Evolutionary conservation across 2,329 filamentous ascomycete species (phyloP).

Genomic region (Sporothrix luriei): DNA sequence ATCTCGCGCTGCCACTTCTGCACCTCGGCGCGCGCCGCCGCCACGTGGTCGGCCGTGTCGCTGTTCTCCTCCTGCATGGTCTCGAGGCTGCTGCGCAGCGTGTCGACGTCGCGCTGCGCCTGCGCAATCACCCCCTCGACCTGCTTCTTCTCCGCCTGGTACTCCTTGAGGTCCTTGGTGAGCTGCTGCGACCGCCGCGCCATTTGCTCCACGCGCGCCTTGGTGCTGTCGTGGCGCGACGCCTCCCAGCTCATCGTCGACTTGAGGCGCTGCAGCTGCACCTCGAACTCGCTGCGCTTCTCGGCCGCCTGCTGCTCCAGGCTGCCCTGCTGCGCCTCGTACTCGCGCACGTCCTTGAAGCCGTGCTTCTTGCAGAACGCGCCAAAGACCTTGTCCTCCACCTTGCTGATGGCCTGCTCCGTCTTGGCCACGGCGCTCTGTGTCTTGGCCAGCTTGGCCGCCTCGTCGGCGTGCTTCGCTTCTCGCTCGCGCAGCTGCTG

Average conservation of each 20-base stretch:
- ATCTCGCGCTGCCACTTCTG: conserved; percentile 84
- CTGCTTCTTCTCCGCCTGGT: conserved; percentile 70
- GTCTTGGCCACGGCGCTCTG: conserved; percentile 56
- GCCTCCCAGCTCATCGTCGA: conserved; percentile 62
- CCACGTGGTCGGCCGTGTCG: conserved; percentile 72
- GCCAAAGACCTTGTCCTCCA: conserved; percentile 86
- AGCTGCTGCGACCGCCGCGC: conserved; percentile 68
- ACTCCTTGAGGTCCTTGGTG: conserved; percentile 67
- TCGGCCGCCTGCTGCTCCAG: conserved; percentile 87
- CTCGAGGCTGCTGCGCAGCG: conserved; percentile 71
- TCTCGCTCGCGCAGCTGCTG: conserved; percentile 73
- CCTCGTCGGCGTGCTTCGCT: conserved; percentile 76
- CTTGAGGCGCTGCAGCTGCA: conserved; percentile 76
- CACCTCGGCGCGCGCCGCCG: conserved; percentile 76
- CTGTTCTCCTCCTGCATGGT: conserved; percentile 68
- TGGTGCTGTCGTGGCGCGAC: conserved; percentile 58
- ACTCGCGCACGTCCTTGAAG: conserved; percentile 86
- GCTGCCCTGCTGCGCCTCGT: conserved; percentile 89
- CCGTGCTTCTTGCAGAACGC: conserved; percentile 84
- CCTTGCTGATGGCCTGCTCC: conserved; percentile 67
- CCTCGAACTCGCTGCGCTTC: conserved; percentile 82
- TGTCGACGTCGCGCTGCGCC: conserved; percentile 74
- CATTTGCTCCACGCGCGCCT: conserved; percentile 68
- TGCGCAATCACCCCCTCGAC: conserved; percentile 74
- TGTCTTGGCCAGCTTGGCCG: conserved; percentile 65